These are phyloP conservation scores for Vigna mungo DNA, from an alignment of 306 rosid genomes.

Conservation along the genomic window DNA sequence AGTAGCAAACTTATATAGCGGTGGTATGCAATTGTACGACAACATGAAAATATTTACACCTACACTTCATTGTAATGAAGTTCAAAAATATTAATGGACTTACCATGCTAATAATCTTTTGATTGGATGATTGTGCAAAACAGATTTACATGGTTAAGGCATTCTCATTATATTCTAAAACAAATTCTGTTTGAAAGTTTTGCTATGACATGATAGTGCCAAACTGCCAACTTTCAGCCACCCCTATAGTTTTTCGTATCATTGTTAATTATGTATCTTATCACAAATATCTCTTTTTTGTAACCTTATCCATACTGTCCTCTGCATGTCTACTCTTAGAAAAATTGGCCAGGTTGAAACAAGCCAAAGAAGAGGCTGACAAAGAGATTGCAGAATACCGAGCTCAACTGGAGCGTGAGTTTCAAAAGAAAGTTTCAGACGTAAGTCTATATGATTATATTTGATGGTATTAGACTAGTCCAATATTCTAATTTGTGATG, in stretches of 20 bases:
- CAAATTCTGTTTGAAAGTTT: not conserved
- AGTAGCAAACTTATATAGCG: no score
- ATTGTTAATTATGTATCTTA: slow-evolving; percentile 1
- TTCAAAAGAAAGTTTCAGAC: slow-evolving; percentile 80
- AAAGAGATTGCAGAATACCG: slow-evolving; percentile 84
- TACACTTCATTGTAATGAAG: no score
- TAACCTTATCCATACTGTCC: slow-evolving; percentile 27
- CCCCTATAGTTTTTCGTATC: not conserved
- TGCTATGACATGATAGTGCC: not conserved
- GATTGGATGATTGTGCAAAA: no score
- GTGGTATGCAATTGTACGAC: no score
- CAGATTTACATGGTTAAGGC: not conserved
- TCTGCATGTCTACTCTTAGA: slow-evolving; percentile 53
- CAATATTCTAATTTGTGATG: not conserved
- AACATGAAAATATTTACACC: not conserved
- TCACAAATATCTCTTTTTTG: not conserved
- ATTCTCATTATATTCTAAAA: not conserved
- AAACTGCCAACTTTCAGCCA: not conserved
- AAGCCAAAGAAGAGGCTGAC: slow-evolving; percentile 95
- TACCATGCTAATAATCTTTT: no score
- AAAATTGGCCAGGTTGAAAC: slow-evolving; percentile 89
- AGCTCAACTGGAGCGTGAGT: slow-evolving; percentile 77
- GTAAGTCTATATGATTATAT: slow-evolving; percentile 48
- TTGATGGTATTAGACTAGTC: not conserved
- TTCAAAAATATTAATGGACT: no score